These are phyloP conservation scores for Sporopachydermia quercuum DNA, from an alignment of 805 yeast species.

Conservation along the genomic window DNA sequence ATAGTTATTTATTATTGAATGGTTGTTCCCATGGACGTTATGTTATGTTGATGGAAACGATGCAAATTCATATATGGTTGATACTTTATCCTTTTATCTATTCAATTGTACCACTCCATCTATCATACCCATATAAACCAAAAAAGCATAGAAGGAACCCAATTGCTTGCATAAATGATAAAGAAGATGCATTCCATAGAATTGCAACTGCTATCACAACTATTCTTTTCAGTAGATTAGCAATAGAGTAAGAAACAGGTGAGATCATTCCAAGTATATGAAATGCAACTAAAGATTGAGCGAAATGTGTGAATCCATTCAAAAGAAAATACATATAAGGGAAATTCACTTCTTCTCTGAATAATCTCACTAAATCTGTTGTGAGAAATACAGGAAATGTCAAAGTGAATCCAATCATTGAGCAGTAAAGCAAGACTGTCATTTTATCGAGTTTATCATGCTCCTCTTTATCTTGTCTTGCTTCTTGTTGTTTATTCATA, in stretches of 20 bases:
- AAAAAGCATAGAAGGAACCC: conserved; percentile 42
- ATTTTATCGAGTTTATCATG: conserved; percentile 46
- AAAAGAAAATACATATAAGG: conserved; percentile 28
- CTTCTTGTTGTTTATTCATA: conserved; percentile 9
- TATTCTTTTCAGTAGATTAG: conserved; percentile 61
- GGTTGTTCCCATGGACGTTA: no score
- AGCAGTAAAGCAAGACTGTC: conserved; percentile 58
- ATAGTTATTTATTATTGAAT: no score
- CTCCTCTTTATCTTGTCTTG: conserved; percentile 13
- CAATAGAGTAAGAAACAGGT: conserved; percentile 71
- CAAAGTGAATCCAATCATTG: conserved; percentile 48
- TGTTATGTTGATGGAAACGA: no score
- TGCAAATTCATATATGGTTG: conserved; percentile 18
- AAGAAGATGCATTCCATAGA: conserved; percentile 26
- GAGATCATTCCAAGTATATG: conserved; percentile 56
- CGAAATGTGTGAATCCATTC: conserved; percentile 59
- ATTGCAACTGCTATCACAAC: conserved; percentile 55
- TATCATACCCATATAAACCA: conserved; percentile 60
- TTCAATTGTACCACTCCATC: conserved; percentile 33
- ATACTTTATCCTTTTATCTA: conserved; percentile 6
- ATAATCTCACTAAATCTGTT: conserved; percentile 28
- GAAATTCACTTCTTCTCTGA: conserved; percentile 15
- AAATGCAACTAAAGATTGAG: conserved; percentile 62
- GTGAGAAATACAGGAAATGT: conserved; percentile 55
- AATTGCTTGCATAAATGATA: conserved; percentile 25